These are phyloP conservation scores for Hyaloscypha variabilis DNA, from an alignment of 495 filamentous ascomycete species.

Conservation along the genomic window DNA sequence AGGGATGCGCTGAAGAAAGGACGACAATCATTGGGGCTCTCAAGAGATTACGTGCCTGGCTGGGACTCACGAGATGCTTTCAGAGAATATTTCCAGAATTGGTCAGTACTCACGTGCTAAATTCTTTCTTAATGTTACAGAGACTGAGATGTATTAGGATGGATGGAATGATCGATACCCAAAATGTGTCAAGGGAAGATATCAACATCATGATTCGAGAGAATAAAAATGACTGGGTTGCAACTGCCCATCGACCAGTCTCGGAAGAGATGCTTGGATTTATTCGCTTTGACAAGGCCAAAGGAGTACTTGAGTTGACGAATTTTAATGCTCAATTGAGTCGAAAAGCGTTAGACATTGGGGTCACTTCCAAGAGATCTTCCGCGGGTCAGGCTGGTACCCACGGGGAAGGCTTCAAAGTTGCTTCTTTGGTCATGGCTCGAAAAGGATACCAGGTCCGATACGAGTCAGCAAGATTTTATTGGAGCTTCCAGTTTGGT, in stretches of 20 bases:
- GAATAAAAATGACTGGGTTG: neutral
- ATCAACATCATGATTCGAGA: slow-evolving; percentile 1
- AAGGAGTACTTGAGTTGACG: slow-evolving; percentile 9
- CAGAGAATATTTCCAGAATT: slow-evolving; percentile 26
- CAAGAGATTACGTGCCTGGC: slow-evolving; percentile 2
- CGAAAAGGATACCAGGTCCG: slow-evolving; percentile 28
- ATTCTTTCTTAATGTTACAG: too few relatives aligned
- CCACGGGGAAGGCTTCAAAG: slow-evolving; percentile 37
- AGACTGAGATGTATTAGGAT: neutral
- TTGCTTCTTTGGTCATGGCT: slow-evolving; percentile 32
- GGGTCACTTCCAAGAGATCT: slow-evolving; percentile 17
- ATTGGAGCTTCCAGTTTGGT: slow-evolving; percentile 30
- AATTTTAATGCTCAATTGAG: slow-evolving; percentile 18
- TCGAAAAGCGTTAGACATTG: slow-evolving; percentile 10
- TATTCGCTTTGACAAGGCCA: slow-evolving; percentile 11
- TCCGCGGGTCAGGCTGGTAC: slow-evolving; percentile 24
- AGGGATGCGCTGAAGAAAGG: neutral
- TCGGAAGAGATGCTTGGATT: slow-evolving; percentile 9
- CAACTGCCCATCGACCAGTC: slow-evolving; percentile 4
- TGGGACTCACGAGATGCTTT: slow-evolving; percentile 15
- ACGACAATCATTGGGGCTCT: slow-evolving; percentile 4
- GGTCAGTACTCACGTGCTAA: slow-evolving; percentile 5
- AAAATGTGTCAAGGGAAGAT: neutral
- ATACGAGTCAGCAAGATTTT: slow-evolving; percentile 24
- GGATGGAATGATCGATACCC: slow-evolving; percentile 14